Evolutionary conservation across 2,329 filamentous ascomycete genomes (phyloP).

Genomic region (Ophiostoma sp.): DNA sequence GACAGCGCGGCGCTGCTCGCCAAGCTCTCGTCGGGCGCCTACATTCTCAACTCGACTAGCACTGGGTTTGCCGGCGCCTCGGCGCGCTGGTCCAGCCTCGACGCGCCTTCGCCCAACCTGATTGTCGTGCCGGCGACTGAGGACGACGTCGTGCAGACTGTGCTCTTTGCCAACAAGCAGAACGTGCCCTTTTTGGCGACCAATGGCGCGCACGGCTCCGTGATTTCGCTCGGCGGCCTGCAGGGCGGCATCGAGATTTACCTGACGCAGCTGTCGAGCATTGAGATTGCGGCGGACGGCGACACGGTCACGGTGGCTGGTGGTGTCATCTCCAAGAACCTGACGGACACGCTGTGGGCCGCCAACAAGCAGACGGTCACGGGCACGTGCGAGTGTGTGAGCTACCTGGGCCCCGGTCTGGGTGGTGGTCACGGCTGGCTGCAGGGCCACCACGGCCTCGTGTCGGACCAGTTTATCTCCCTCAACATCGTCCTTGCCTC

Average conservation of each 20-base stretch:
- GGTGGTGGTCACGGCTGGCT: conserved; percentile 60
- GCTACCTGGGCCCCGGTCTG: conserved; percentile 46
- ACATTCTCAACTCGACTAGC: conserved; percentile 46
- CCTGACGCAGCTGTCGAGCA: conserved; percentile 50
- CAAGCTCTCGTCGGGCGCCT: conserved; percentile 42
- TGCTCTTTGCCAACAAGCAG: conserved; percentile 48
- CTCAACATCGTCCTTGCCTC: conserved; percentile 54
- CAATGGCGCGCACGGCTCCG: conserved; percentile 54
- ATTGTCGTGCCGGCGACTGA: conserved; percentile 51
- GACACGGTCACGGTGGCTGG: conserved; percentile 52
- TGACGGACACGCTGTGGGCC: conserved; percentile 52
- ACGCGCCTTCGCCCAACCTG: conserved; percentile 45
- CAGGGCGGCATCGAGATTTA: conserved; percentile 57
- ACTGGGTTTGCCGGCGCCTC: conserved; percentile 42
- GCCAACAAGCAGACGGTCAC: conserved; percentile 59
- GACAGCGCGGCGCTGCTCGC: conserved; percentile 32
- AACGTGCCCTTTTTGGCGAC: conserved; percentile 47
- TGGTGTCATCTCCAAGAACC: conserved; percentile 55
- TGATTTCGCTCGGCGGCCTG: conserved; percentile 47
- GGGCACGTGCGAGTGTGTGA: conserved; percentile 53
- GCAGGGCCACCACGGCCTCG: conserved; percentile 54
- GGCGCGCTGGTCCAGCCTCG: conserved; percentile 48
- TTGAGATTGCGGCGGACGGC: conserved; percentile 48
- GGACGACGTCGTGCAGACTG: conserved; percentile 50
- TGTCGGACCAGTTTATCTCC: conserved; percentile 54